Evolutionary conservation across 331 rosid species (phyloP).

Genomic region (Ulmus americana): DNA sequence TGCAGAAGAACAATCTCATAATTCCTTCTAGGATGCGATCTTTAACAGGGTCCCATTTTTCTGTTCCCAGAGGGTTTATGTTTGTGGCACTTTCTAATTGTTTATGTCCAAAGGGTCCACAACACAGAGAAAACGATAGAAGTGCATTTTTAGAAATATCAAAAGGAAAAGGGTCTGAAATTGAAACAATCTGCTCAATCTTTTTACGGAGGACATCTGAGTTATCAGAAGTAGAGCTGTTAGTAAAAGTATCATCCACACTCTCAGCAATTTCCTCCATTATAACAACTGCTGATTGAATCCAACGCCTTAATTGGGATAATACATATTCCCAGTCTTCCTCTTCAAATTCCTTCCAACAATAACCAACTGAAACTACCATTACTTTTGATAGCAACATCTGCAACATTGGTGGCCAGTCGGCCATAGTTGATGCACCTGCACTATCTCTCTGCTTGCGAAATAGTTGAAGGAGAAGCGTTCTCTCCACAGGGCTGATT

Average conservation of each 20-base stretch:
- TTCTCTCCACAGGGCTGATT: conserved; percentile 51
- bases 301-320: conserved; percentile 64
- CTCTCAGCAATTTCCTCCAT: conserved; percentile 84
- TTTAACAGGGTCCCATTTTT: conserved; percentile 52
- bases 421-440: conserved; percentile 41
- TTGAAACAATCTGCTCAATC: conserved; percentile 42
- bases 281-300: conserved; percentile 70
- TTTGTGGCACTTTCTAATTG: conserved; percentile 42
- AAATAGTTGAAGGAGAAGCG: conserved; percentile 58
- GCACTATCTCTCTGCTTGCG: conserved; percentile 67
- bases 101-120: conserved; percentile 41
- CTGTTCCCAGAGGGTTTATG: conserved; percentile 36
- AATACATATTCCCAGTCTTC: conserved; percentile 87
- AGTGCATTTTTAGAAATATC: conserved; percentile 78
- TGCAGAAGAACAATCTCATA: conserved; percentile 78
- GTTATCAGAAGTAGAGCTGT: conserved; percentile 34
- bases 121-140: conserved; percentile 59
- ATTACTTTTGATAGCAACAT: conserved; percentile 69
- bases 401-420: conserved; percentile 66
- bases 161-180: conserved; percentile 54
- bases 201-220: conserved; percentile 28
- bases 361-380: conserved; percentile 78
- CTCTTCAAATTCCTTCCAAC: conserved; percentile 68
- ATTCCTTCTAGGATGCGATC: conserved; percentile 78
- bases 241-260: conserved; percentile 45